phyloP scores from a whole-genome alignment of 1,284 basidiomycete genomes.

The Golubevia pallescens region DNA sequence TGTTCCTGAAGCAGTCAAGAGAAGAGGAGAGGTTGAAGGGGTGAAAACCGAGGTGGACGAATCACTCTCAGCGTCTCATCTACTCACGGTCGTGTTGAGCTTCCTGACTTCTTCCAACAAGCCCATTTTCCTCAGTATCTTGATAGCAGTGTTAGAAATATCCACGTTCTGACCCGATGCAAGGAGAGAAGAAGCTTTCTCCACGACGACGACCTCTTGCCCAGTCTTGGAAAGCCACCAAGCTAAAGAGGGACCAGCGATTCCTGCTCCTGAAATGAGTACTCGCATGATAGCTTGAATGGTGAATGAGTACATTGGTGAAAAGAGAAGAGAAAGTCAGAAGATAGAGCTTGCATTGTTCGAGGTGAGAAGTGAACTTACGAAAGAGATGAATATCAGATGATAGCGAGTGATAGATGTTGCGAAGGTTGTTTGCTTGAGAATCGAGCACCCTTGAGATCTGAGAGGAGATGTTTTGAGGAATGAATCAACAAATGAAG shows the following conservation, averaged over 20 bases:
- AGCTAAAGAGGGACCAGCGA: conserved; percentile 27
- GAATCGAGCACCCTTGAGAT: neutral
- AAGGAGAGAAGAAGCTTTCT: conserved; percentile 17
- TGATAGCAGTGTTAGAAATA: conserved; percentile 21
- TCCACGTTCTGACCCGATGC: conserved; percentile 35
- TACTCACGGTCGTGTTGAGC: conserved; percentile 16
- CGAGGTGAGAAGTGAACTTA: neutral
- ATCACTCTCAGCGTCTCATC: too few relatives aligned
- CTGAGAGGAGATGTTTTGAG: neutral
- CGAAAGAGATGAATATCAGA: neutral
- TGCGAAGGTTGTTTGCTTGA: neutral
- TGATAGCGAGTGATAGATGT: neutral
- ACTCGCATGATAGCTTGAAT: neutral
- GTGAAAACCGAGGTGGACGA: too few relatives aligned
- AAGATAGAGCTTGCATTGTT: neutral
- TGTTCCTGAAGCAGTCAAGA: conserved; percentile 19
- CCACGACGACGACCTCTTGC: conserved; percentile 20
- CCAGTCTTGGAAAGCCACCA: conserved; percentile 17
- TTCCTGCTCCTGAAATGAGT: conserved; percentile 35
- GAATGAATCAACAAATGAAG: too few relatives aligned
- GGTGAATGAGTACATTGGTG: neutral
- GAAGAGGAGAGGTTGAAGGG: too few relatives aligned
- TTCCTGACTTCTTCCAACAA: conserved; percentile 15
- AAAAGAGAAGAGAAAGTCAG: too few relatives aligned
- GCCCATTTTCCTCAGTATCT: conserved; percentile 27